Evolutionary conservation across 345 rosid species (phyloP).

Genomic region (Garcia nutans): DNA sequence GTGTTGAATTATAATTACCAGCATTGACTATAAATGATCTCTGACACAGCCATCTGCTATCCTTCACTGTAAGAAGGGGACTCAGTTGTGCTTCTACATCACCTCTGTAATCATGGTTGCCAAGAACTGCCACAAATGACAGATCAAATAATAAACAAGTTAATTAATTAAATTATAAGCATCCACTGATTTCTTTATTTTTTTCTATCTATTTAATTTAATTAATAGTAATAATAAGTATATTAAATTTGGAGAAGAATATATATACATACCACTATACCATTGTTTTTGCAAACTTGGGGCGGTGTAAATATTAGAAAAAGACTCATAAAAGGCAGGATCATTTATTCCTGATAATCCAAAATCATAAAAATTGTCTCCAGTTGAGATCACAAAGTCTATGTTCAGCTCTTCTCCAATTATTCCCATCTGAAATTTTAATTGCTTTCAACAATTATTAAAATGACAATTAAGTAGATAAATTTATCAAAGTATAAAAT

Average conservation of each 20-base stretch:
- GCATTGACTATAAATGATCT: conserved; percentile 22
- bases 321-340: conserved; percentile 16
- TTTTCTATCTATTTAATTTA: no score
- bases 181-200: not conserved
- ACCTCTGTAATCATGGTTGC: conserved; percentile 30
- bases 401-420: conserved; percentile 9
- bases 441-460: no score
- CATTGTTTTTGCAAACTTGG: conserved; percentile 23
- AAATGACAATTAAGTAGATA: not conserved
- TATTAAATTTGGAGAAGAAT: not conserved
- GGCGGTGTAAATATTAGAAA: conserved; percentile 17
- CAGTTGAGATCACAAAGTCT: conserved; percentile 19
- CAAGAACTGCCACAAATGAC: conserved; percentile 12
- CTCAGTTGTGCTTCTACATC: conserved; percentile 15
- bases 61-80: conserved; percentile 9
- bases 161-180: not conserved
- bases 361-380: conserved; percentile 18
- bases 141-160: not conserved
- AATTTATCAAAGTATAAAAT: not conserved
- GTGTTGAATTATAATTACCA: not conserved
- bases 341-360: conserved; percentile 14
- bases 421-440: conserved; percentile 16
- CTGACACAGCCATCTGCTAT: conserved; percentile 27
- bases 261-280: conserved; percentile 10
- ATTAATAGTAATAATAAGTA: no score